phyloP scores from a whole-genome alignment of 2,329 filamentous ascomycete species.

The Diaporthe sp. region DNA sequence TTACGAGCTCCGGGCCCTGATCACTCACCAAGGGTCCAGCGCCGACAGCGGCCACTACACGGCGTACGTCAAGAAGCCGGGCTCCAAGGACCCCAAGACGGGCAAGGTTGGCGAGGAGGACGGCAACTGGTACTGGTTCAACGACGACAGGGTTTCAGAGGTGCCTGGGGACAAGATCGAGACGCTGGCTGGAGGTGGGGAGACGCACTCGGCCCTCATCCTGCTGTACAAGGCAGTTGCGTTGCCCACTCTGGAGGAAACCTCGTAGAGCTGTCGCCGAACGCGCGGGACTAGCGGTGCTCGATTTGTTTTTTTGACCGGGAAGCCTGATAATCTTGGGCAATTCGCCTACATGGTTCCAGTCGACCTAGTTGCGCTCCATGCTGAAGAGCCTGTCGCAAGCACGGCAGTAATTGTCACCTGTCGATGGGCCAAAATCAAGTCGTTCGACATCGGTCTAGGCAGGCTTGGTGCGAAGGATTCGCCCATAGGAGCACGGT shows the following conservation, averaged over 20 bases:
- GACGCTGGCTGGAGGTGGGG: constrained; percentile 88
- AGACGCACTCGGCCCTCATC: constrained; percentile 86
- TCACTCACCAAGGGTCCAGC: constrained; percentile 96
- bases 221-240: constrained; percentile 82
- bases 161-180: constrained; percentile 93
- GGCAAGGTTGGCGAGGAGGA: constrained; percentile 86
- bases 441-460: neutral
- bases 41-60: constrained; percentile 99
- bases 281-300: neutral
- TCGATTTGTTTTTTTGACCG: neutral
- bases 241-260: constrained; percentile 69
- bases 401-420: neutral
- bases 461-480: neutral
- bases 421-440: neutral
- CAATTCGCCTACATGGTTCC: neutral
- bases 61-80: constrained; percentile 94
- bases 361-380: neutral
- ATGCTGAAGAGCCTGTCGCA: neutral
- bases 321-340: neutral
- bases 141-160: constrained; percentile 96
- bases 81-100: constrained; percentile 77
- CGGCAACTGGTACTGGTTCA: constrained; percentile 99
- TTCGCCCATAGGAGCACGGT: neutral
- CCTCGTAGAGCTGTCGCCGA: constrained; percentile 44
- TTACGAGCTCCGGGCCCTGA: constrained; percentile 93